phyloP scores from a whole-genome alignment of 1,284 basidiomycete genomes.

The Cutaneotrichosporon sp. region DNA sequence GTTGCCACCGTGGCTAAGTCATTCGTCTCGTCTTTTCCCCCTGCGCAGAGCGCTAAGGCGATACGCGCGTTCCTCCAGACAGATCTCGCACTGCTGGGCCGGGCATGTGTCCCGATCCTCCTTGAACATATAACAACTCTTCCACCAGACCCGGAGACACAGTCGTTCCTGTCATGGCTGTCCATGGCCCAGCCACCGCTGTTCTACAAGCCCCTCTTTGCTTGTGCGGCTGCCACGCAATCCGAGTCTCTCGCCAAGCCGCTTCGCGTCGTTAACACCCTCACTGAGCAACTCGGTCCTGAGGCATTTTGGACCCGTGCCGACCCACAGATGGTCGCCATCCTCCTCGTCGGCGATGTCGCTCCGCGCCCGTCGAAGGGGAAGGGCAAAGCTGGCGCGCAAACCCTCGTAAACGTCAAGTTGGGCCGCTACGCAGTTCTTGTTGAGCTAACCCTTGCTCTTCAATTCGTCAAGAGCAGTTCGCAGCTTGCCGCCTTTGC shows the following conservation, averaged over 20 bases:
- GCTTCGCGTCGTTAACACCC: slow-evolving; percentile 55
- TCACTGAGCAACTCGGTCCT: slow-evolving; percentile 55
- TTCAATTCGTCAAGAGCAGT: slow-evolving; percentile 4
- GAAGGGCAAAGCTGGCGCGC: slow-evolving; percentile 38
- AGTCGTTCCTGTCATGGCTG: slow-evolving; percentile 29
- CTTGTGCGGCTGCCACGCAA: slow-evolving; percentile 61
- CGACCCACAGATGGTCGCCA: slow-evolving; percentile 69
- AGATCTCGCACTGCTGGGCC: slow-evolving; percentile 9
- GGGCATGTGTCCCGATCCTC: slow-evolving; percentile 9
- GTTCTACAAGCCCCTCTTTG: slow-evolving; percentile 70
- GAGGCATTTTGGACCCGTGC: slow-evolving; percentile 59
- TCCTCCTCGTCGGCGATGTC: slow-evolving; percentile 54
- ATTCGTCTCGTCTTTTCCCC: slow-evolving; percentile 6
- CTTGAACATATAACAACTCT: slow-evolving; percentile 11
- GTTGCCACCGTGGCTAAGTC: neutral
- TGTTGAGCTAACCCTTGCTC: slow-evolving; percentile 53
- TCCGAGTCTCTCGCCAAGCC: slow-evolving; percentile 58
- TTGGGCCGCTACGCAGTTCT: slow-evolving; percentile 63
- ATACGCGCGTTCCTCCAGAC: slow-evolving; percentile 13
- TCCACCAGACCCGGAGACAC: slow-evolving; percentile 1
- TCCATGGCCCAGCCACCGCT: slow-evolving; percentile 54
- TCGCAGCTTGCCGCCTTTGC: slow-evolving; percentile 50
- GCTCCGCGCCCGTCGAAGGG: slow-evolving; percentile 34
- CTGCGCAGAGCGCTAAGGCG: neutral
- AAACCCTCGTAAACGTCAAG: slow-evolving; percentile 48